These are phyloP conservation scores for Sanghuangporus weigelae DNA, from an alignment of 1,284 basidiomycete species.

Conservation along the genomic window DNA sequence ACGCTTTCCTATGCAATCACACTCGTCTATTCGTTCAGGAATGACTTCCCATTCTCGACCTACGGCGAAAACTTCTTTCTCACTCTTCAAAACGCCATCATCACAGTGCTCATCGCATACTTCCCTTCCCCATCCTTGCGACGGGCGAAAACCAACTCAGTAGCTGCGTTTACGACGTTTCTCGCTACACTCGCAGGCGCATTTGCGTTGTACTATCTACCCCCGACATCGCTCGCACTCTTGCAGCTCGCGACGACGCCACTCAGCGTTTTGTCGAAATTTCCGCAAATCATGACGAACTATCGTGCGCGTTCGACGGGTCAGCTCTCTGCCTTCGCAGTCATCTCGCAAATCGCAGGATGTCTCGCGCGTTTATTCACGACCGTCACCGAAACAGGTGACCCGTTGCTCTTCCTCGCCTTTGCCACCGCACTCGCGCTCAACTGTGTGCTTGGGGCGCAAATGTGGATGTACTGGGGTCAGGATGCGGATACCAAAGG, in stretches of 20 bases:
- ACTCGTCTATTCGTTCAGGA: constrained; percentile 79
- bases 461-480: constrained; percentile 83
- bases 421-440: constrained; percentile 76
- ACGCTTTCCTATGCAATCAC: constrained; percentile 85
- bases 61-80: constrained; percentile 94
- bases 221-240: constrained; percentile 48
- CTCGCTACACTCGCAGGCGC: constrained; percentile 36
- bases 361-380: constrained; percentile 89
- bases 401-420: constrained; percentile 71
- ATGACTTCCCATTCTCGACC: constrained; percentile 87
- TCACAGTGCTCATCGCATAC: constrained; percentile 76
- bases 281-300: constrained; percentile 85
- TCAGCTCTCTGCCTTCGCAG: constrained; percentile 86
- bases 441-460: constrained; percentile 74
- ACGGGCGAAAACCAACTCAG: constrained; percentile 24
- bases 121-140: constrained; percentile 37
- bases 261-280: constrained; percentile 79
- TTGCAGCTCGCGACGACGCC: constrained; percentile 80
- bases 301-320: constrained; percentile 72
- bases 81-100: constrained; percentile 76
- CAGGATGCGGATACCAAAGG: constrained; percentile 37
- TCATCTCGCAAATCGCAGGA: constrained; percentile 77
- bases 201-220: constrained; percentile 45
- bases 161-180: constrained; percentile 35
- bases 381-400: constrained; percentile 80